Evolutionary conservation across 306 rosid genomes (phyloP), one percentile per base, ranked within the genome.

Genomic region (Luffa acutangula): DNA sequence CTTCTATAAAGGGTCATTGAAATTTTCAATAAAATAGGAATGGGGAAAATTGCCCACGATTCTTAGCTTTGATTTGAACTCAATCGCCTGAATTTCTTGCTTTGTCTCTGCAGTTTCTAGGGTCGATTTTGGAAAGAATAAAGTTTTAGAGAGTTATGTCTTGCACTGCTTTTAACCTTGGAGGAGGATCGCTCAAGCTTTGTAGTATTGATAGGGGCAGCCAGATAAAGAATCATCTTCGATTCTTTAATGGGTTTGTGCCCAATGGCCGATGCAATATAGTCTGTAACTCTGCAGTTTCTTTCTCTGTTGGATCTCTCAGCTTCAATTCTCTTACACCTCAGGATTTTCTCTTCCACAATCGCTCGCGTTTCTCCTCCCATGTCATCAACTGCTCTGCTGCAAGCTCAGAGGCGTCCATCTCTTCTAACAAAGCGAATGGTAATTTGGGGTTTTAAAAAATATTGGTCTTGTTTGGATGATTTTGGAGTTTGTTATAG

Each of bases 111-210:
- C 78, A 17, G 46, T 46, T 74, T 73, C 52, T 11, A 74, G 78
- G 78, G 78, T 17, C 7, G 15, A 51, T 33, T 74, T 52, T 49
- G 78, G 78, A 17, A 74, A 51, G 63, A 51, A 73, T 63, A 33
- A 51, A 52, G 78, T 53, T 49, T 3, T 53, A 13, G 72, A 20
- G 54, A 58, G 65, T 18, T 10, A 79, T 79, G 82, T 65, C 82
- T 69, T 79, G 82, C 82, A 20, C 67, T 12, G 21, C 41, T 46
- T 67, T 66, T 43, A 37, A 67, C 43, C 82, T 51, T 51, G 82
- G 63, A n/a, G 77, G 65, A 49, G 77, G 65, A n/a, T 79, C 70
- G 5, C 42, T 52, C 21, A 79, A 67, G 77, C 36, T 79, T 67
- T 79, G 45, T 60, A 52, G 62, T 14, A 52, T 51, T 57, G 20